These are phyloP conservation scores for Pyrus hybrid DNA, from an alignment of 331 rosid genomes.

Conservation along the genomic window DNA sequence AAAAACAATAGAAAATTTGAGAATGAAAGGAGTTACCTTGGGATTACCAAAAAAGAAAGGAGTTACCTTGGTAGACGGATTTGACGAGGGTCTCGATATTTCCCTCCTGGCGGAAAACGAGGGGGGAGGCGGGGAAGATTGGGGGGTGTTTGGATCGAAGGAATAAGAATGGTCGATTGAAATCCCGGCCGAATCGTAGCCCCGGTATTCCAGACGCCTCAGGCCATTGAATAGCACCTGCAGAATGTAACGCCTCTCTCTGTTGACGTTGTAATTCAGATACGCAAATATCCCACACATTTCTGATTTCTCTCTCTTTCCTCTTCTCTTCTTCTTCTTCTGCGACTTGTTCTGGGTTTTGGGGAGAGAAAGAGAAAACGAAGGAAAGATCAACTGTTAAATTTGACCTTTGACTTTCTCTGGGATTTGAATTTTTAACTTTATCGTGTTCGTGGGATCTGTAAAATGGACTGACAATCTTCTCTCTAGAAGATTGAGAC, in stretches of 20 bases:
- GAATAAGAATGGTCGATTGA: constrained; percentile 56
- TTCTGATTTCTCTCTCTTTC: constrained; percentile 30
- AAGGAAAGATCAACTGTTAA: neutral
- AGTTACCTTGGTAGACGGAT: constrained; percentile 70
- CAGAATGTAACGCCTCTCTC: constrained; percentile 83
- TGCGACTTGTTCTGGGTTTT: neutral
- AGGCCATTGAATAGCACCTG: constrained; percentile 90
- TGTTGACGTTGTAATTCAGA: constrained; percentile 71
- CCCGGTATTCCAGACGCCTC: constrained; percentile 82
- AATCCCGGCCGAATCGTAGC: constrained; percentile 96
- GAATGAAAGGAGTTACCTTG: neutral
- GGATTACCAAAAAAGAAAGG: no score
- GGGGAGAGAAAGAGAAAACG: neutral
- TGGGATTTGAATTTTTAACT: neutral
- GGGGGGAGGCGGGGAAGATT: constrained; percentile 29
- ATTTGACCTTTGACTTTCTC: constrained; percentile 18
- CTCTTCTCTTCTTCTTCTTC: neutral
- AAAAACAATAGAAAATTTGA: neutral
- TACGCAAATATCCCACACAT: constrained; percentile 99
- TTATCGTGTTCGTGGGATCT: neutral
- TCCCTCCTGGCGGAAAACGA: constrained; percentile 86
- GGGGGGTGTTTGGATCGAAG: constrained; percentile 25
- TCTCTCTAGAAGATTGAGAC: neutral
- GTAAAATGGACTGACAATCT: neutral
- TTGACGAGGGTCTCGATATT: constrained; percentile 93